Base-by-base conservation (phyloP, 2,329 filamentous ascomycete species). In the Trichoderma sp. region DNA sequence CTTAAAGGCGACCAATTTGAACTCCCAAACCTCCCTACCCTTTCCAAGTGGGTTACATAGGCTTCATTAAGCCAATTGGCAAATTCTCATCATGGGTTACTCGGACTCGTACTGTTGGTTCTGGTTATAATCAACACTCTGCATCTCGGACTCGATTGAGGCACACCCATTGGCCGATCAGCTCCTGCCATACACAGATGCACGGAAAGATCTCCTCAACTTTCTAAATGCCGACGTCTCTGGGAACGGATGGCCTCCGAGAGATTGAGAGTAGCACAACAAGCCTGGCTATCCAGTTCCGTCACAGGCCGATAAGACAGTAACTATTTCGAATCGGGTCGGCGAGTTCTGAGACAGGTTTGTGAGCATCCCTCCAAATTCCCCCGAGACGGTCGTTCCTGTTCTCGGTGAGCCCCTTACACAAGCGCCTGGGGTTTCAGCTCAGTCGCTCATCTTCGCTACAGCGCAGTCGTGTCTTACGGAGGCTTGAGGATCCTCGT, bases 81-180 rank as follows among this genome's bases (percentile, higher is more conserved):
- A 30, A 30, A 21, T 21, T 30, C 21, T 21, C 21, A 30, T 21
- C 12, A 61, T 61, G 58, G 58, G 58, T 12, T 61, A 34, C 34
- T 61, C 47, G 58, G 58, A 52, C 34, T 61, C 47, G 12, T 61
- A 52, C 58, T 61, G 47, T 52, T 61, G 47, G 47, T 61, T 52
- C 47, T 61, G 58, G 58, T 44, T 30, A 24, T 34, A 43, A 43
- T 5, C 28, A 9, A 52, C 51, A 61, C 58, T 24, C 39, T 47
- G 58, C 47, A 61, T 43, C 47, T 30, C 21, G 21, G 34, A 30
- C 34, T 34, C 47, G 43, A 61, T 19, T 15, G 9, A 44, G 12
- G 12, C 14, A 44, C n/a, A 21, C 9, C 30, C 14, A 44, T 34
- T 52, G 24, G 44, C 7, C 2, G 47, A 52, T 52, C 45, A 61